phyloP scores from a whole-genome alignment of 495 filamentous ascomycete species.

The Emericellopsis terricola region DNA sequence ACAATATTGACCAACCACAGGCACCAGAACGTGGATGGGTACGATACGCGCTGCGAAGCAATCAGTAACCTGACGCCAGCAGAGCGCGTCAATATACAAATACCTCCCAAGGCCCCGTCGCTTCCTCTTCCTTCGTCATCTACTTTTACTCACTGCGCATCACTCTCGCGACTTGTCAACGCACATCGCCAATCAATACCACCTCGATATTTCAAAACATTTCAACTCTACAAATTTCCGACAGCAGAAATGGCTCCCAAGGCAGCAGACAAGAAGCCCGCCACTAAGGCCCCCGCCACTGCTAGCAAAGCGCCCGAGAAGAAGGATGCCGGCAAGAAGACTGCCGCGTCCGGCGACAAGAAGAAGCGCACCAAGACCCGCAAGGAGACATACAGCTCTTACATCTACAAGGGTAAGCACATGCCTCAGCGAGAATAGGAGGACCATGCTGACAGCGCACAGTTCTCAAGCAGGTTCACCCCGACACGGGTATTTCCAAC shows the following conservation, averaged over 20 bases:
- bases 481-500: conserved; percentile 99
- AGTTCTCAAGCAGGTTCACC: conserved; percentile 99
- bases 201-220: too few relatives aligned
- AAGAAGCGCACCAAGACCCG: conserved; percentile 99
- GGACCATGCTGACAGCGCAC: too few relatives aligned
- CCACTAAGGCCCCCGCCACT: conserved; percentile 89
- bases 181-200: background rate
- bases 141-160: conserved; percentile 16
- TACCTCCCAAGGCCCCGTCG: conserved; percentile 24
- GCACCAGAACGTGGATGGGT: too few relatives aligned
- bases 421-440: too few relatives aligned
- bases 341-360: conserved; percentile 87
- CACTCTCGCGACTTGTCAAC: background rate
- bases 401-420: conserved; percentile 98
- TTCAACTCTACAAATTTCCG: too few relatives aligned
- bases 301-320: conserved; percentile 62
- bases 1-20: too few relatives aligned
- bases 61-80: conserved; percentile 28
- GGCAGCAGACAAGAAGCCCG: conserved; percentile 95
- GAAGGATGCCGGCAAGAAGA: conserved; percentile 99
- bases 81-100: conserved; percentile 32
- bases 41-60: too few relatives aligned
- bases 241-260: conserved; percentile 97
- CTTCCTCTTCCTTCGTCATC: conserved; percentile 24
- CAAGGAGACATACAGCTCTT: conserved; percentile 98